A percentile compares a stretch with the other conserved stretches of the same genome.
Evolutionary conservation across 345 rosid species (phyloP).

Genomic region (Pistacia atlantica): DNA sequence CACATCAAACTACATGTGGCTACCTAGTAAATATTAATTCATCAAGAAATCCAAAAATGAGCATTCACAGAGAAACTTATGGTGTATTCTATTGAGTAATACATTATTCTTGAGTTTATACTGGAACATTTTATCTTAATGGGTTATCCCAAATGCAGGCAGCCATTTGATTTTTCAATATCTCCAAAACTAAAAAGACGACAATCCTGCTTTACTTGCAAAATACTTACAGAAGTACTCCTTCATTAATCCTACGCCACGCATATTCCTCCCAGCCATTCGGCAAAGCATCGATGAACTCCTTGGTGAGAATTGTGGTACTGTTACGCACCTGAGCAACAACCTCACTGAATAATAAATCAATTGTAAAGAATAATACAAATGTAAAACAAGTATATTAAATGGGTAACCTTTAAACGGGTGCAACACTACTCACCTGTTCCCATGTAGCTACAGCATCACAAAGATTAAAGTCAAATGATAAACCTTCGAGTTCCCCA

Average conservation of each 20-base stretch:
- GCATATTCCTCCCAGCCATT: conserved; percentile 98
- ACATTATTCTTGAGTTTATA: not conserved
- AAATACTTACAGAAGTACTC: conserved; percentile 62
- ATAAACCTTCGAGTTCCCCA: conserved; percentile 49
- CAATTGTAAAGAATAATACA: conserved; percentile 37
- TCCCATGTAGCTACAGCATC: conserved; percentile 99
- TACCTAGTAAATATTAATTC: conserved; percentile 2
- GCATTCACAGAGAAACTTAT: not conserved
- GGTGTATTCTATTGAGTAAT: not conserved
- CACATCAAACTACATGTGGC: conserved; percentile 5
- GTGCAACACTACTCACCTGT: conserved; percentile 41
- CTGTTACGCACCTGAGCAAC: conserved; percentile 85
- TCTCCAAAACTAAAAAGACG: not conserved
- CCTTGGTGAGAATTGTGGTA: conserved; percentile 88
- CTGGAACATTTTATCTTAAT: not conserved
- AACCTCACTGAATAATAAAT: conserved; percentile 49
- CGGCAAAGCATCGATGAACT: conserved; percentile 86
- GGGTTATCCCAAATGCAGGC: not conserved
- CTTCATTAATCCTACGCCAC: conserved; percentile 94
- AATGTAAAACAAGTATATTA: not conserved
- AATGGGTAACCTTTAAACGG: conserved; percentile 9
- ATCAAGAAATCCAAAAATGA: conserved; percentile 9
- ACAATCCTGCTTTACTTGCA: not conserved
- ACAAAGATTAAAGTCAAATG: conserved; percentile 78
- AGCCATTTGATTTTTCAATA: too few relatives aligned